Evolutionary conservation across 2,329 filamentous ascomycete genomes (phyloP).

Genomic region (Phialophora macrospora): DNA sequence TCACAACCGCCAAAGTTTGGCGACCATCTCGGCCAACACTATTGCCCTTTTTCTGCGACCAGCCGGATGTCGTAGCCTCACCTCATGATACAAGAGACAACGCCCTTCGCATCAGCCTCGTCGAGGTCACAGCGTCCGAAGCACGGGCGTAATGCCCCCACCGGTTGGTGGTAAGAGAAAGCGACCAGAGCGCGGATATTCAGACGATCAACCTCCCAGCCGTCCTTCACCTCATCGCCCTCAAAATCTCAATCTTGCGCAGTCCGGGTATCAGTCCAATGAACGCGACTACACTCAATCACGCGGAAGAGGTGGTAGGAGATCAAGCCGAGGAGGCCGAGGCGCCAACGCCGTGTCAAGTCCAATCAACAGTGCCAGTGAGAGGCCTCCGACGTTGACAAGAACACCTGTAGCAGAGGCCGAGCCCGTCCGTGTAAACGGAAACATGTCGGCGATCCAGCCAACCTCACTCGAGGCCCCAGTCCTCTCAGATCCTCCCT

Average conservation of each 20-base stretch:
- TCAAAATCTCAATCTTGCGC: constrained; percentile 57
- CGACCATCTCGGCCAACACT: not conserved
- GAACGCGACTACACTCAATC: constrained; percentile 26
- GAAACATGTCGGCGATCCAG: constrained; percentile 37
- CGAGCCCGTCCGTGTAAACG: constrained; percentile 44
- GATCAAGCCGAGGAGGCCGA: constrained; percentile 33
- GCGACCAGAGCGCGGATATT: constrained; percentile 52
- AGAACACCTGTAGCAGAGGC: constrained; percentile 38
- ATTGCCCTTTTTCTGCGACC: not conserved
- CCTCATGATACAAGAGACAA: constrained; percentile 27
- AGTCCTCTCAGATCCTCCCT: constrained; percentile 35
- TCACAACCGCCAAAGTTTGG: not conserved
- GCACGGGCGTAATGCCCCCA: constrained; percentile 54
- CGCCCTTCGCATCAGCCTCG: constrained; percentile 14
- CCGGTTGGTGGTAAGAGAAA: constrained; percentile 61
- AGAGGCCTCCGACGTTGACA: constrained; percentile 8
- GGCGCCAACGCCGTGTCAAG: constrained; percentile 23
- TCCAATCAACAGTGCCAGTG: constrained; percentile 23
- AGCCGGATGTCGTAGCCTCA: constrained; percentile 19
- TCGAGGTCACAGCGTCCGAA: constrained; percentile 21
- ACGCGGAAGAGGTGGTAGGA: constrained; percentile 42
- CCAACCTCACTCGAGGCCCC: constrained; percentile 38
- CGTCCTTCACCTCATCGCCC: constrained; percentile 56
- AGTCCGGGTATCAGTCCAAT: constrained; percentile 51
- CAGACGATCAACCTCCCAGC: constrained; percentile 47